Percentiles rank a stretch among this genome's conserved stretches.
phyloP scores from a whole-genome alignment of 225 moss, liverwort and hornwort genomes.

The Asterella californica region DNA sequence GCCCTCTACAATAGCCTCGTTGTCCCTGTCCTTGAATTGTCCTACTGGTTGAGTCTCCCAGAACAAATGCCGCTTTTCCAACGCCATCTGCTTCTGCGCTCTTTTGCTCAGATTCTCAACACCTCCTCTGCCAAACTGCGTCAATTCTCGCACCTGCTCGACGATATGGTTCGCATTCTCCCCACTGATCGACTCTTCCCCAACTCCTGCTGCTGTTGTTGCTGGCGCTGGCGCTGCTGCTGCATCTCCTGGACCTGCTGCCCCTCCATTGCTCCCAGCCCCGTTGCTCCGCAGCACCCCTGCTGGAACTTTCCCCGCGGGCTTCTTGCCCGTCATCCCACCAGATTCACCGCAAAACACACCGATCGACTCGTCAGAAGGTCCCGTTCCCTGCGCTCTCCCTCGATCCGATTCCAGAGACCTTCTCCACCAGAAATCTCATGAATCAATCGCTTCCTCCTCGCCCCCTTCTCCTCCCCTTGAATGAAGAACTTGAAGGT shows the following conservation, averaged over 20 bases:
- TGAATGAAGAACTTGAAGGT: neutral
- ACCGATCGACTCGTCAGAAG: conserved; percentile 5
- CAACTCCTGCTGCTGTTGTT: neutral
- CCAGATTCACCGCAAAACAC: conserved; percentile 10
- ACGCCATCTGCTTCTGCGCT: conserved; percentile 53
- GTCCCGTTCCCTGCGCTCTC: neutral
- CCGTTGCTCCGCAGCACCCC: conserved; percentile 7
- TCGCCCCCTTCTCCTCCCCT: neutral
- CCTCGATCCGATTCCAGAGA: conserved; percentile 11
- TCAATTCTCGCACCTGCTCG: conserved; percentile 21
- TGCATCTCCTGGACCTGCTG: neutral
- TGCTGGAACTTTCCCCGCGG: conserved; percentile 8
- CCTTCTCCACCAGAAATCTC: conserved; percentile 9
- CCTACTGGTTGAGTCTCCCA: conserved; percentile 98
- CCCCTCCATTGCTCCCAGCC: neutral
- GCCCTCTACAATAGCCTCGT: conserved; percentile 49
- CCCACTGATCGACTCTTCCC: conserved; percentile 28
- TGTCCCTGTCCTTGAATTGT: conserved; percentile 64
- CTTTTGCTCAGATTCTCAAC: conserved; percentile 56
- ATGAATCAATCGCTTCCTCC: conserved; percentile 2
- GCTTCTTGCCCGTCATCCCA: conserved; percentile 32
- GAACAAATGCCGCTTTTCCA: conserved; percentile 70
- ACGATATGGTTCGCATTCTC: conserved; percentile 6
- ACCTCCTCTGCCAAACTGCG: conserved; percentile 27
- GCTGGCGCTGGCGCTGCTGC: neutral